Evolutionary conservation across 352 stramenopile species (phyloP), one percentile per base, ranked within the genome.

Genomic region (Aphanomyces cochlioides): DNA sequence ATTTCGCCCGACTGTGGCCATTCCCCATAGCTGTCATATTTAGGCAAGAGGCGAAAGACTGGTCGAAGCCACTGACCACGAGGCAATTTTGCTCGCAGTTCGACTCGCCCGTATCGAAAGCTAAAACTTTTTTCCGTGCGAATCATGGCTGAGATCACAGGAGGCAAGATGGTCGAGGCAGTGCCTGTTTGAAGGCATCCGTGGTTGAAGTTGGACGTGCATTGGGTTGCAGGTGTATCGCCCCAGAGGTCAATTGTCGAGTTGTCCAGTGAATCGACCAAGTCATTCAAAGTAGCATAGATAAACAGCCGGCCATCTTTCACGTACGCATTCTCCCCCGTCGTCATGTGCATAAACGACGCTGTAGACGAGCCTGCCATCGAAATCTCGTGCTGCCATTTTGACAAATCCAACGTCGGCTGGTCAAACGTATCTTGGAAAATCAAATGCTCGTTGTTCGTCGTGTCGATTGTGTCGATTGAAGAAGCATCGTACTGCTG

Each of bases 1-100:
- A 83, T 79, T 59, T 83, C 77, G 7, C 77, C 77, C 7, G 47
- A 72, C 19, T 73, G 58, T n/a, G 77, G 74, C 77, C 77, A 81
- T 38, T 61, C 40, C 12, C 73, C 73, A 65, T 79, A 80, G n/a
- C 40, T 50, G 57, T 78, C 74, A 37, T 78, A 69, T 50, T 70
- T 69, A 5, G 74, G 74, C 57, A 83, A 69, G 45, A 83, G 70
- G 70, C 77, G 80, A 58, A 83, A 77, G 12, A 70, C 73, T 40
- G 77, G 75, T 70, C 75, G 80, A 21, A 79, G 57, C 75, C 77
- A 75, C 43, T 79, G 48, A 19, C 78, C 78, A 15, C 40, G 13
- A 28, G 59, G 59, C 13, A 67, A 17, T 50, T 67, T 67, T 7
- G 59, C 59, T n/a, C 59, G 59, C 28, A 67, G 19, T 67, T 67